Base-by-base conservation (phyloP, 345 rosid genomes). In the Viola odorata region DNA sequence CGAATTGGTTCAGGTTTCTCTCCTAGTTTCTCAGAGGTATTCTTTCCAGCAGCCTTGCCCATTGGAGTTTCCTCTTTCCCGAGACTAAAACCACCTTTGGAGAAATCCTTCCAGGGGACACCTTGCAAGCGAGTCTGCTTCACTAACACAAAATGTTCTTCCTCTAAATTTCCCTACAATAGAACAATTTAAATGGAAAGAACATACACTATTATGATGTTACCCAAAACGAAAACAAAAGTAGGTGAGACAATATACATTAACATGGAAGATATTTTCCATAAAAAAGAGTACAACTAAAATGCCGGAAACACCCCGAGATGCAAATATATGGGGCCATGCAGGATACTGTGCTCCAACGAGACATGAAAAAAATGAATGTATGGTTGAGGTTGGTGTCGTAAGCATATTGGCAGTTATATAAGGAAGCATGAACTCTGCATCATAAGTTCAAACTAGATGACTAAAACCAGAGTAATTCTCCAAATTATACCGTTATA, bases 71-170 rank as follows among this genome's bases (percentile, higher is more conserved):
- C 81, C 53, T 82, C 94, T 70, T 71, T 89, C 73, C 80, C 83
- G 58, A 82, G 58, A 66, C 66, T 64, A 71, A 84, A 80, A 62
- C 86, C 82, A 49, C 75, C 79, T 50, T 61, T 65, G 5, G 88
- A 69, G 62, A 85, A 89, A 74, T 81, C 86, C 67, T 85, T 89
- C 94, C 89, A 84, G 37, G 89, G 89, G 37, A 82, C 78, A 64
- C 89, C 92, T 70, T 79, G 82, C 73, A 84, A 73, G 59, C 79
- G 82, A 32, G 66, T 67, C 74, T 75, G 82, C 75, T 78, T 92
- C 74, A 80, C 78, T 53, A 45, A 45, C 78, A 69, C 60, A 12
- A 81, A 78, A 68, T 67, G 62, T 49, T 63, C 70, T 44, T 81
- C 83, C 51, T 81, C 91, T 40, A 69, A 68, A 71, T 68, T 74